Percentiles rank a stretch among this genome's conserved stretches.
Evolutionary conservation across 2,329 filamentous ascomycete species (phyloP).

Genomic region (Sordariomycetes sp.): DNA sequence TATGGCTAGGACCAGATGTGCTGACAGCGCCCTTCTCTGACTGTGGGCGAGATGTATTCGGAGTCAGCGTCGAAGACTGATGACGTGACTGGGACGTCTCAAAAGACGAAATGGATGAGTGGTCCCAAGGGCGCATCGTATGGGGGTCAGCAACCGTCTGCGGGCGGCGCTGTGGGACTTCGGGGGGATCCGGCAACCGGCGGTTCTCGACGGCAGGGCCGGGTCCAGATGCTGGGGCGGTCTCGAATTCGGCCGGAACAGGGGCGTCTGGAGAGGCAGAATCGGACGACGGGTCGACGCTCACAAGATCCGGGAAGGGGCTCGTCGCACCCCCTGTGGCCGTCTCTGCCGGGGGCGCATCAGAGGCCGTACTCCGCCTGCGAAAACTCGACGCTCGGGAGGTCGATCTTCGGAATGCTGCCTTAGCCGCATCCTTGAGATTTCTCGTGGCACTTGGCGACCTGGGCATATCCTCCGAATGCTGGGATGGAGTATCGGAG

Average conservation of each 20-base stretch:
- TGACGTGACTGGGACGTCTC: constrained; percentile 18
- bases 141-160: background rate
- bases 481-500: background rate
- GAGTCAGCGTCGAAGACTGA: constrained; percentile 18
- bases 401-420: constrained; percentile 14
- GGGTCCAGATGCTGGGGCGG: background rate
- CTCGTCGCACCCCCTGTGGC: background rate
- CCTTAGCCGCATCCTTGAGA: constrained; percentile 22
- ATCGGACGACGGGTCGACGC: constrained; percentile 2
- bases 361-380: background rate
- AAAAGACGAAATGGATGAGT: constrained; percentile 25
- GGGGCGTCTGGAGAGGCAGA: constrained; percentile 9
- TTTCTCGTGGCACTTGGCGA: constrained; percentile 16
- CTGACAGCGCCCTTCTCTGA: constrained; percentile 18
- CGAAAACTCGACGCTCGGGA: background rate
- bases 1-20: background rate
- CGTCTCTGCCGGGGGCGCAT: background rate
- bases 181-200: background rate
- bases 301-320: background rate
- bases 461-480: background rate
- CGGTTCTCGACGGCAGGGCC: no score
- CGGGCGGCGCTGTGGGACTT: background rate
- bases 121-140: constrained; percentile 20
- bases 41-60: constrained; percentile 26
- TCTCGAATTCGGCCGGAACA: background rate